Percentiles rank a stretch among this genome's conserved stretches.
Evolutionary conservation across 371 early-diverging fungal genomes (phyloP).

Genomic region (Mucor saturninus): DNA sequence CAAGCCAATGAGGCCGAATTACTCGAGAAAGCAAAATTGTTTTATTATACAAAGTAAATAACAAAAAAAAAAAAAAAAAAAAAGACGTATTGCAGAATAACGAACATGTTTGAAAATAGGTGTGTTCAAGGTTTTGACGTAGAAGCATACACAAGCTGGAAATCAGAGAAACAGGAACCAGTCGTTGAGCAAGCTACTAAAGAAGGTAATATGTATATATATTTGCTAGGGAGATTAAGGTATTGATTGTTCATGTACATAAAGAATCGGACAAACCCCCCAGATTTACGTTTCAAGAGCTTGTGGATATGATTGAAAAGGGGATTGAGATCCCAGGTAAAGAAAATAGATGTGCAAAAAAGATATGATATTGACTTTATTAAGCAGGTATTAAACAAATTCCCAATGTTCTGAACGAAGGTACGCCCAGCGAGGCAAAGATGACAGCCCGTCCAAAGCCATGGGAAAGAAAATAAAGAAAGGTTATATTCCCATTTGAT

Average conservation of each 20-base stretch:
- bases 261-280: conserved; percentile 21
- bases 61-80: background rate
- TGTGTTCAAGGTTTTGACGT: conserved; percentile 17
- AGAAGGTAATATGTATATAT: background rate
- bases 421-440: conserved; percentile 50
- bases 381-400: conserved; percentile 54
- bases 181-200: background rate
- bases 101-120: background rate
- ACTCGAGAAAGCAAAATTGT: conserved; percentile 27
- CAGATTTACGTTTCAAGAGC: conserved; percentile 53
- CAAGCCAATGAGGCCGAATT: conserved; percentile 25
- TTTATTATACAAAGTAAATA: conserved; percentile 38
- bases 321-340: conserved; percentile 62
- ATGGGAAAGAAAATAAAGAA: conserved; percentile 38
- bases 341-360: background rate
- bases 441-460: conserved; percentile 54
- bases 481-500: conserved; percentile 17
- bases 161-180: conserved; percentile 15
- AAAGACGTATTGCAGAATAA: background rate
- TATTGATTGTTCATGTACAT: background rate
- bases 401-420: conserved; percentile 55
- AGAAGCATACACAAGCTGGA: conserved; percentile 29
- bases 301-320: conserved; percentile 58
- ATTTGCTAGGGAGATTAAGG: background rate
- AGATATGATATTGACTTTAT: background rate